Evolutionary conservation across 345 rosid species (phyloP), one percentile per base, ranked within the genome.

Genomic region (Toxicodendron radicans): DNA sequence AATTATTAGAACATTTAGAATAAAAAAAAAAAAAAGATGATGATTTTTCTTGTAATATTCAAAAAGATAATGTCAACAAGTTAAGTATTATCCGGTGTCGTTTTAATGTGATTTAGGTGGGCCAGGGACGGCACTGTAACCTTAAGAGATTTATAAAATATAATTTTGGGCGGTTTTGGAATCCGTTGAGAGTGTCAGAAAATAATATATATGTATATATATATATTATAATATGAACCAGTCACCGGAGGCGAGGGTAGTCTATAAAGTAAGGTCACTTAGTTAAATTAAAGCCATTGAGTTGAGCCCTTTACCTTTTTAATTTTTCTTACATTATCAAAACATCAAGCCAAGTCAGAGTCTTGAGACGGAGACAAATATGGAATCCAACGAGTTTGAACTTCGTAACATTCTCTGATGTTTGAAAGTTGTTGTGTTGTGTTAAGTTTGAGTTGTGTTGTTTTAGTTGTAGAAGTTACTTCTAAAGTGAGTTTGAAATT

Each of bases 331-430:
- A 32, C 51, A 38, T 20, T 3, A 64, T 14, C 48, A 2, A 17
- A 16, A 17, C n/a, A 2, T 16, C 30, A 54, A 1, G 20, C 51
- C 5, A 51, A 27, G 30, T 24, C 14, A 24, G 70, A 17, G 10
- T 38, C 9, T 38, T 33, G 38, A 61, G 66, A 18, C 20, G 35
- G 5, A 46, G 30, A 48, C 21, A 10, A 56, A 27, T 4, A 87
- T 87, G 90, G 88, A 87, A 81, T 75, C 88, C 70, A 63, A 74
- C 69, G 88, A 87, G 78, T 78, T 82, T n/a, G 85, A 84, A 65
- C 68, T 43, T 43, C 73, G 27, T 59, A 59, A 64, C 49, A 35
- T 48, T 71, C 66, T 73, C 56, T 84, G 66, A 78, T 72, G 46
- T 41, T 48, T 24, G 27, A 65, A 46, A 14, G 54, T 48, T 66